These are phyloP conservation scores for Epichloe sp. DNA, from an alignment of 2,329 filamentous ascomycete species.

Conservation along the genomic window DNA sequence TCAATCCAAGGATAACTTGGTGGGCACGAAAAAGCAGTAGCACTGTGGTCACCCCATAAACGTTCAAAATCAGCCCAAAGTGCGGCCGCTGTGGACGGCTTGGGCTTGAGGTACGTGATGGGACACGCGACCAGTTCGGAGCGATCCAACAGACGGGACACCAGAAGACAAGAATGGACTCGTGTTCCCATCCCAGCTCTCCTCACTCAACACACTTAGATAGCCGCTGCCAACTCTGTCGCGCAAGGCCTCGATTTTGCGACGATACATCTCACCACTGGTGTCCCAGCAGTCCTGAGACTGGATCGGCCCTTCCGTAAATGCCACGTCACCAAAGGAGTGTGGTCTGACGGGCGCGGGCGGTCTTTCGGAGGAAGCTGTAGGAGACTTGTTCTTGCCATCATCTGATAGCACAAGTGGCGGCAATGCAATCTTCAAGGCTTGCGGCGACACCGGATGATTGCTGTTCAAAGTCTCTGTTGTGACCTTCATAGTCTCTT, in stretches of 20 bases:
- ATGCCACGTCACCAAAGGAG: not conserved
- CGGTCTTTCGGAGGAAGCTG: not conserved
- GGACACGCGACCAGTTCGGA: constrained; percentile 18
- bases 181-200: constrained; percentile 43
- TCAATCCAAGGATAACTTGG: constrained; percentile 3
- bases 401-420: constrained; percentile 19
- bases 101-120: constrained; percentile 25
- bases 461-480: constrained; percentile 19
- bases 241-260: constrained; percentile 76
- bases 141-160: constrained; percentile 15
- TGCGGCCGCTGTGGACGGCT: constrained; percentile 40
- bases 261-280: constrained; percentile 67
- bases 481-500: constrained; percentile 10
- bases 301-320: constrained; percentile 15
- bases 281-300: constrained; percentile 52
- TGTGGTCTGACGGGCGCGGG: not conserved
- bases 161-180: constrained; percentile 10
- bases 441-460: constrained; percentile 31
- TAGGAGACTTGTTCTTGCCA: constrained; percentile 13
- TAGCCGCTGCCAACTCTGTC: constrained; percentile 80
- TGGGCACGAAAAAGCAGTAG: not conserved
- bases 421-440: constrained; percentile 23
- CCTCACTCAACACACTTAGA: constrained; percentile 74
- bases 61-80: constrained; percentile 27
- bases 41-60: not conserved